Conservation (phyloP, 164 flowering plant genomes). For the Protea cynaroides region DNA sequence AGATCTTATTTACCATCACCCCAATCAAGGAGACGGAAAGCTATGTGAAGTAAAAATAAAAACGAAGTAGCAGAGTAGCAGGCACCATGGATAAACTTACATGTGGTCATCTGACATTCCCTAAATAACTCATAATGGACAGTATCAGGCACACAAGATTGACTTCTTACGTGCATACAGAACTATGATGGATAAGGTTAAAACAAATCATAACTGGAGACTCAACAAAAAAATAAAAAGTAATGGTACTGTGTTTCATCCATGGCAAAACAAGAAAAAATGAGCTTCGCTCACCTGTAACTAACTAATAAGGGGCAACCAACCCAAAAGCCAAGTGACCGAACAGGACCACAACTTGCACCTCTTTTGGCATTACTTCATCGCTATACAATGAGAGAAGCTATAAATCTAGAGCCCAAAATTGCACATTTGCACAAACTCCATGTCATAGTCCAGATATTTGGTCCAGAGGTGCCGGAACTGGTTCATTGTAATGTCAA, state of each 20-base stretch:
- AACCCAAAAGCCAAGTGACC: neutral
- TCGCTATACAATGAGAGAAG: neutral
- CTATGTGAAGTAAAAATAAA: too few relatives aligned
- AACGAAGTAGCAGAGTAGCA: too few relatives aligned
- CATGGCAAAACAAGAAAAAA: constrained; percentile 8
- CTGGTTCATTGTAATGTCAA: constrained; percentile 89
- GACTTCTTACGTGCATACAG: constrained; percentile 1
- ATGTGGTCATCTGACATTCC: constrained; percentile 1
- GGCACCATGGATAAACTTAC: neutral
- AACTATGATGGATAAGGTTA: constrained; percentile 8
- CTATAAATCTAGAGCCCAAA: constrained; percentile 60
- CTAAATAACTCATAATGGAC: neutral
- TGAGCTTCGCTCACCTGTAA: constrained; percentile 23
- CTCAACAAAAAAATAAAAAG: neutral
- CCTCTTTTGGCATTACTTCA: constrained; percentile 14
- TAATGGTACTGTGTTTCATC: constrained; percentile 9
- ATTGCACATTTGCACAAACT: constrained; percentile 90
- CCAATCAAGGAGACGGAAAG: neutral
- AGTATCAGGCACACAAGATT: neutral
- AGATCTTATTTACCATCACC: neutral
- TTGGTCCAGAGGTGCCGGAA: constrained; percentile 79
- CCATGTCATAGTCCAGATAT: constrained; percentile 84
- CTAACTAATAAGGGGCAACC: neutral
- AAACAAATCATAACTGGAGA: constrained; percentile 6
- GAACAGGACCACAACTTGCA: constrained; percentile 6